These are phyloP conservation scores for Colletotrichum truncatum DNA, from an alignment of 2,329 filamentous ascomycete genomes.

Conservation along the genomic window DNA sequence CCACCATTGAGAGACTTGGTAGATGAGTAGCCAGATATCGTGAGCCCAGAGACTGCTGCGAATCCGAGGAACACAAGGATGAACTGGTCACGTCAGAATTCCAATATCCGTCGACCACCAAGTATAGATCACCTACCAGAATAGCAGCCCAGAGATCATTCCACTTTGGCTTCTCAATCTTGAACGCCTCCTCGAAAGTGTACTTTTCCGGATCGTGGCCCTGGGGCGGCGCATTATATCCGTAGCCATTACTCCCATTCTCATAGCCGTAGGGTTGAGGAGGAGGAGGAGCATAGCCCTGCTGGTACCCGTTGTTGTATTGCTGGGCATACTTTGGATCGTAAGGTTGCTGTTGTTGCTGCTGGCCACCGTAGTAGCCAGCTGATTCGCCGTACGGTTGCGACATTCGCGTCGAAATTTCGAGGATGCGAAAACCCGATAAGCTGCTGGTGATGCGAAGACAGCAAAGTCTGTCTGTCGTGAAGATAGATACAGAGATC, in stretches of 20 bases:
- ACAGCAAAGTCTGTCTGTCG: background rate
- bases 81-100: constrained; percentile 55
- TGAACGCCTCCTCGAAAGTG: constrained; percentile 83
- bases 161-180: constrained; percentile 83
- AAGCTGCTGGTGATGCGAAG: background rate
- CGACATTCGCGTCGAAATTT: constrained; percentile 14
- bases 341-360: constrained; percentile 34
- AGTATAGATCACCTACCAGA: constrained; percentile 60
- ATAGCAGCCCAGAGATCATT: constrained; percentile 92
- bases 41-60: constrained; percentile 77
- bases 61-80: constrained; percentile 78
- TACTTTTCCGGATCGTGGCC: constrained; percentile 56
- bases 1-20: constrained; percentile 71
- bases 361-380: constrained; percentile 29
- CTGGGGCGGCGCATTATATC: constrained; percentile 44
- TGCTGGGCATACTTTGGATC: constrained; percentile 40
- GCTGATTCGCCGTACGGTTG: constrained; percentile 26
- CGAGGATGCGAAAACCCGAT: no score
- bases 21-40: constrained; percentile 77
- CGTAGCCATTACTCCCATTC: constrained; percentile 34
- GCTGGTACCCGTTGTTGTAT: constrained; percentile 36
- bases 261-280: constrained; percentile 25
- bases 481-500: background rate
- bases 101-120: constrained; percentile 35
- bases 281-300: constrained; percentile 36